A percentile compares a stretch with the other conserved stretches of the same genome.
These are phyloP conservation scores for Prunus yedoensis DNA, from an alignment of 331 rosid genomes.

Conservation along the genomic window DNA sequence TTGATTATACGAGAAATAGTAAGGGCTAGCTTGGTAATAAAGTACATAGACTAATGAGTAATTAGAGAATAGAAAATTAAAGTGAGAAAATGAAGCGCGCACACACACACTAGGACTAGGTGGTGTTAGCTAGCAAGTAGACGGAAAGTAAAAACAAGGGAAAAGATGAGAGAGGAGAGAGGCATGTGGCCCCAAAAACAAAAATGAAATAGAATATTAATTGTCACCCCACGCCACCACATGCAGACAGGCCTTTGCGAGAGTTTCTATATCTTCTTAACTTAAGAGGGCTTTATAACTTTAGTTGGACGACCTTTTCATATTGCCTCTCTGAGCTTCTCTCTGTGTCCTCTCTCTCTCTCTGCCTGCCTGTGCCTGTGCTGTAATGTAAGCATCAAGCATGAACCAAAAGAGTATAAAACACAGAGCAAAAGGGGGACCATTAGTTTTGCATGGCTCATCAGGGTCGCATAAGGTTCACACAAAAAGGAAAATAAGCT, in stretches of 20 bases:
- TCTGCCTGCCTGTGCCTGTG: conserved; percentile 18
- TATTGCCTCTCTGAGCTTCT: conserved; percentile 11
- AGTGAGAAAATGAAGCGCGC: neutral
- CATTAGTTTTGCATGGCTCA: conserved; percentile 16
- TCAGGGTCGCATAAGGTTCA: conserved; percentile 13
- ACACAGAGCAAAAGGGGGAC: conserved; percentile 27
- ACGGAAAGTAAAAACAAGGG: conserved; percentile 34
- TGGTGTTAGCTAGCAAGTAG: neutral
- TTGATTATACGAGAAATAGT: too few species aligned
- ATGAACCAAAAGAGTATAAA: conserved; percentile 41
- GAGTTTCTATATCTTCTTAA: conserved; percentile 35
- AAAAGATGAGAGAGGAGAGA: conserved; percentile 20
- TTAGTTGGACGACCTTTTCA: conserved; percentile 19
- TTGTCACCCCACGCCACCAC: conserved; percentile 57
- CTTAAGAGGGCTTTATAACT: neutral
- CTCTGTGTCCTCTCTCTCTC: conserved; percentile 28
- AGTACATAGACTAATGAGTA: too few species aligned
- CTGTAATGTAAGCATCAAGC: conserved; percentile 48
- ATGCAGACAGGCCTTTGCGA: conserved; percentile 37
- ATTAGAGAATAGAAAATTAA: neutral
- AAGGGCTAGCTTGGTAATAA: too few species aligned
- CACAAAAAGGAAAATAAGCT: neutral
- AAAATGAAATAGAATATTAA: conserved; percentile 35
- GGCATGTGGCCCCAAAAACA: conserved; percentile 46
- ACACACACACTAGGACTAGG: too few species aligned